Conservation (phyloP, 208 protist genomes). For the Tetramitus jugosus region DNA sequence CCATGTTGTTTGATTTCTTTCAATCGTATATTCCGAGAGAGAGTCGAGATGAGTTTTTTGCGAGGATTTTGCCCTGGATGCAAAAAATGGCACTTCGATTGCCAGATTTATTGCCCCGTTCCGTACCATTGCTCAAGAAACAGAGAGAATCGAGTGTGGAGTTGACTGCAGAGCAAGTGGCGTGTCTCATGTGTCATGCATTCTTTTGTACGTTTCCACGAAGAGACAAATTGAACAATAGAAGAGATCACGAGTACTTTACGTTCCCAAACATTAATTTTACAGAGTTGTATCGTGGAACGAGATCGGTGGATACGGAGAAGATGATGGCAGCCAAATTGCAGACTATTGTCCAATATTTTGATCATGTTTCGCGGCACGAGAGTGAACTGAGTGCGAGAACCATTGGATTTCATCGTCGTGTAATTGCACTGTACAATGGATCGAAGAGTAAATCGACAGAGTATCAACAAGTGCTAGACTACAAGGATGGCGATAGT, state of each 20-base stretch:
- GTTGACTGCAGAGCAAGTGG: not conserved
- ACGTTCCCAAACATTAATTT: not conserved
- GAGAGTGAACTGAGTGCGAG: not conserved
- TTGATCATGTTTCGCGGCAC: not conserved
- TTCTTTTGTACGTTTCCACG: constrained; percentile 17
- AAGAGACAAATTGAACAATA: not conserved
- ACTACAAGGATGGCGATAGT: too few relatives aligned
- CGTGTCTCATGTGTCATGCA: not conserved
- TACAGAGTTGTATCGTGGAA: not conserved
- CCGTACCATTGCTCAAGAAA: not conserved
- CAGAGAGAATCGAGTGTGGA: not conserved
- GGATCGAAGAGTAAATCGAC: too few relatives aligned
- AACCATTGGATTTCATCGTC: not conserved
- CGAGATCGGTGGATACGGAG: not conserved
- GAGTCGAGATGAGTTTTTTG: not conserved
- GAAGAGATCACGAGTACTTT: not conserved
- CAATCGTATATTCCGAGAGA: too few relatives aligned
- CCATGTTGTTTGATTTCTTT: too few relatives aligned
- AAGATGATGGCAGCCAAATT: not conserved
- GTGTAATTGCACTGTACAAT: not conserved
- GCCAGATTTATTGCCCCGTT: not conserved
- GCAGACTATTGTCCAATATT: not conserved
- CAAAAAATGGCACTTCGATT: constrained; percentile 4
- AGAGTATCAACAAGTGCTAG: not conserved
- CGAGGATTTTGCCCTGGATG: not conserved